phyloP scores from a whole-genome alignment of 129 eudicot genomes.

The Sambucus nigra region DNA sequence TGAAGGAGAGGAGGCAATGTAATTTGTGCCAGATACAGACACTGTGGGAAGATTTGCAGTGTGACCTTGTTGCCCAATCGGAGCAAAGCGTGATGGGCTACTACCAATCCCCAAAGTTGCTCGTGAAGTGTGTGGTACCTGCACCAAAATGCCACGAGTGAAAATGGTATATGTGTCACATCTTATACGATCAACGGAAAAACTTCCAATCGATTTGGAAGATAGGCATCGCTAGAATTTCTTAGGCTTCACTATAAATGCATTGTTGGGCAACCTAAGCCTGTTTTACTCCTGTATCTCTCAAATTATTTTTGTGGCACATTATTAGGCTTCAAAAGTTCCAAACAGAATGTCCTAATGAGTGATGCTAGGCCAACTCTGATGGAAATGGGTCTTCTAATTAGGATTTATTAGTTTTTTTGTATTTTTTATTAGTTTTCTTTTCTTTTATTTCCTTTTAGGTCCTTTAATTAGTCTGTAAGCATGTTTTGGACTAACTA shows the following conservation, averaged over 20 bases:
- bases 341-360: no score
- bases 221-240: background rate
- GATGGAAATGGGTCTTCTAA: no score
- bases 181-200: background rate
- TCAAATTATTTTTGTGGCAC: no score
- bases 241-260: background rate
- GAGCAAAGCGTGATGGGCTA: constrained; percentile 89
- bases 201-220: background rate
- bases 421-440: no score
- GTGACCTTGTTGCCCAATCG: constrained; percentile 51
- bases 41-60: constrained; percentile 38
- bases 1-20: constrained; percentile 85
- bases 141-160: constrained; percentile 12
- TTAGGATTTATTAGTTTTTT: no score
- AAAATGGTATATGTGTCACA: background rate
- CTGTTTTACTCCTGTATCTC: no score
- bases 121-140: constrained; percentile 62
- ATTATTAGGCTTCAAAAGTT: no score
- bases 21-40: constrained; percentile 73
- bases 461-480: no score
- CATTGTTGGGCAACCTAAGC: background rate
- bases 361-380: no score
- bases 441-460: no score
- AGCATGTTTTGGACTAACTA: no score
- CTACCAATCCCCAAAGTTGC: constrained; percentile 36